Evolutionary conservation across 1,139 yeast species (phyloP).

Genomic region (Debaryomyces coudertii): DNA sequence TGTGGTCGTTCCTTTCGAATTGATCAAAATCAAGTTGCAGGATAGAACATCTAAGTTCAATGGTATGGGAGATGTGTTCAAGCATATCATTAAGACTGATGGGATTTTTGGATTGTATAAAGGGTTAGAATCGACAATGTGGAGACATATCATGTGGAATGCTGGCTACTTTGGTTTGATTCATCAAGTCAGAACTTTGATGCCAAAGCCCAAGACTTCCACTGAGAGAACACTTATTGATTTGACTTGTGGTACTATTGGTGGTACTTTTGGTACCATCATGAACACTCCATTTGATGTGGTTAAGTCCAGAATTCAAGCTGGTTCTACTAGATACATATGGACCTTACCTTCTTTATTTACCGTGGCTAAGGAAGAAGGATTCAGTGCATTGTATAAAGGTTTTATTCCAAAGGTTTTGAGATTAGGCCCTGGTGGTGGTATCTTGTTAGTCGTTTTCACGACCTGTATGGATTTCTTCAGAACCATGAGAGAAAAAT

Average conservation of each 20-base stretch:
- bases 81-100: constrained; percentile 68
- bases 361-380: constrained; percentile 86
- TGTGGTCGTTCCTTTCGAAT: constrained; percentile 96
- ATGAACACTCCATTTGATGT: constrained; percentile 97
- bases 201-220: constrained; percentile 75
- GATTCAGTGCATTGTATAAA: constrained; percentile 83
- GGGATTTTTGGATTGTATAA: constrained; percentile 87
- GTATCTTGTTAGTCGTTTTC: constrained; percentile 93
- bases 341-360: constrained; percentile 88
- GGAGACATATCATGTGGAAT: constrained; percentile 98
- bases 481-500: constrained; percentile 56
- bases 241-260: constrained; percentile 88
- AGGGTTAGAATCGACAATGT: constrained; percentile 94
- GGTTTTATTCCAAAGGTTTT: constrained; percentile 97
- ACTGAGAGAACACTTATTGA: constrained; percentile 83
- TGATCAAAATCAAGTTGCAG: constrained; percentile 85
- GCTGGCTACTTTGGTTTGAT: constrained; percentile 98
- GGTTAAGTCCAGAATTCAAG: constrained; percentile 95
- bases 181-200: constrained; percentile 75
- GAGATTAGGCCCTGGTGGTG: constrained; percentile 99
- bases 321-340: constrained; percentile 80
- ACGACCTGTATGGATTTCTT: constrained; percentile 95
- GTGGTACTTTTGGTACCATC: constrained; percentile 95
- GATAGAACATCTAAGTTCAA: constrained; percentile 81
- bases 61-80: constrained; percentile 84